A percentile compares a stretch with the other conserved stretches of the same genome.
phyloP scores from a whole-genome alignment of 345 rosid genomes.

The Salix purpurea region DNA sequence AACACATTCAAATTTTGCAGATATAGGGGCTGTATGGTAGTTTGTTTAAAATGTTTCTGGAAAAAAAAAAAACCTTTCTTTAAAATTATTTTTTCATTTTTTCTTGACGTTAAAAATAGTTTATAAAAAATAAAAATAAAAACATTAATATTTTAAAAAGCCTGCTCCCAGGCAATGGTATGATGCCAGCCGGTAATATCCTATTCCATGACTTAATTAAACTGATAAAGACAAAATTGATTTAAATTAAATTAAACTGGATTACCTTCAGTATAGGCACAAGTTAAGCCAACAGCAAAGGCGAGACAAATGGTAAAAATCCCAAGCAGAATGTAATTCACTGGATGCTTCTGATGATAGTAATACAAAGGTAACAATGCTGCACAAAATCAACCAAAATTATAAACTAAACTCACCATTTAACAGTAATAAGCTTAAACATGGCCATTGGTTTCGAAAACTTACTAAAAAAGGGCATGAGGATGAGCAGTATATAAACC shows the following conservation, averaged over 20 bases:
- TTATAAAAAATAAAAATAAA: no score
- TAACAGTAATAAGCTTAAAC: neutral
- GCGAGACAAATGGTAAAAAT: conserved; percentile 69
- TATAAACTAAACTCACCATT: neutral
- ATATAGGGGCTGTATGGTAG: no score
- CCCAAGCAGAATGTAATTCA: conserved; percentile 71
- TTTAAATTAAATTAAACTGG: neutral
- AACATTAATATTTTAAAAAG: no score
- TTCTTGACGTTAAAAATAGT: no score
- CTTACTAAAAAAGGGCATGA: conserved; percentile 73
- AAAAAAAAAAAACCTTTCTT: no score
- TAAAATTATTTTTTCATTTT: no score
- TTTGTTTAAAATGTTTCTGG: no score
- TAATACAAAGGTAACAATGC: conserved; percentile 73
- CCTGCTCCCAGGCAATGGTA: no score
- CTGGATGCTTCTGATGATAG: conserved; percentile 86
- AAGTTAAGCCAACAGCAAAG: conserved; percentile 78
- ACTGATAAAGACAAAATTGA: neutral
- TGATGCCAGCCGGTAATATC: no score
- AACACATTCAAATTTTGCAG: neutral
- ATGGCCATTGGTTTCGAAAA: neutral
- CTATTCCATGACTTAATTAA: conserved; percentile 1
- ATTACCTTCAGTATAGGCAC: conserved; percentile 74
- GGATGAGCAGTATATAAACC: conserved; percentile 64
- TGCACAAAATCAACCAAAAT: conserved; percentile 25